A percentile compares a stretch with the other conserved stretches of the same genome.
Evolutionary conservation across 306 rosid genomes (phyloP).

Genomic region (Bauhinia variegata): DNA sequence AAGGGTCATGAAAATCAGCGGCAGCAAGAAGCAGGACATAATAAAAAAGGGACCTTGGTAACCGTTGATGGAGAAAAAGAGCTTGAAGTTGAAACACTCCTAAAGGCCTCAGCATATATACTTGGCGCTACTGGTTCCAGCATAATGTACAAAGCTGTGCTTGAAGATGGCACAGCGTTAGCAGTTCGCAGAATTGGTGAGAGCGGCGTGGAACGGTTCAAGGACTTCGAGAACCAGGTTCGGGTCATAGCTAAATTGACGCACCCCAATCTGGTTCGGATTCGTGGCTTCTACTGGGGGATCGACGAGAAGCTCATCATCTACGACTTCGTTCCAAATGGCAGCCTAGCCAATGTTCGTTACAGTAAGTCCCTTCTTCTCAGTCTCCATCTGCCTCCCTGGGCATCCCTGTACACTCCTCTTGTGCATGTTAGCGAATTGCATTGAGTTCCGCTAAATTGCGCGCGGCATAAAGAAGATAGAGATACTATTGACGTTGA

Average conservation of each 20-base stretch:
- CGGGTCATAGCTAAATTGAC: conserved; percentile 54
- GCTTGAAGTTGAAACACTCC: conserved; percentile 57
- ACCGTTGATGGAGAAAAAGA: conserved; percentile 58
- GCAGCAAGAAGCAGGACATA: conserved; percentile 32
- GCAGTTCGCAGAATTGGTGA: conserved; percentile 68
- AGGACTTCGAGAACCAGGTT: conserved; percentile 65
- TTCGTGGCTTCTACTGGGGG: conserved; percentile 70
- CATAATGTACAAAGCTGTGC: conserved; percentile 70
- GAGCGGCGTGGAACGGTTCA: conserved; percentile 52
- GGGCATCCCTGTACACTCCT: background rate
- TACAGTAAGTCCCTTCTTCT: conserved; percentile 46
- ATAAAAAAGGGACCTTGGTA: conserved; percentile 60
- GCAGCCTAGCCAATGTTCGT: conserved; percentile 70
- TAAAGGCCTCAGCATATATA: conserved; percentile 65
- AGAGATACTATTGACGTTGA: background rate
- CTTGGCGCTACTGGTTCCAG: conserved; percentile 69
- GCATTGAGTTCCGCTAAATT: conserved; percentile 14
- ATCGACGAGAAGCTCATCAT: conserved; percentile 62
- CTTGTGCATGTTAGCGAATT: conserved; percentile 19
- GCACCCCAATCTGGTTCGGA: conserved; percentile 59
- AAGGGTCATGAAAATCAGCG: conserved; percentile 30
- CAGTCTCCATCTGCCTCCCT: no score
- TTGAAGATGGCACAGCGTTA: conserved; percentile 56
- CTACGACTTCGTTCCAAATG: conserved; percentile 68
- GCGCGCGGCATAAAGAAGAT: background rate